Conservation (phyloP, 805 yeast species). For the Metschnikowia continentalis region DNA sequence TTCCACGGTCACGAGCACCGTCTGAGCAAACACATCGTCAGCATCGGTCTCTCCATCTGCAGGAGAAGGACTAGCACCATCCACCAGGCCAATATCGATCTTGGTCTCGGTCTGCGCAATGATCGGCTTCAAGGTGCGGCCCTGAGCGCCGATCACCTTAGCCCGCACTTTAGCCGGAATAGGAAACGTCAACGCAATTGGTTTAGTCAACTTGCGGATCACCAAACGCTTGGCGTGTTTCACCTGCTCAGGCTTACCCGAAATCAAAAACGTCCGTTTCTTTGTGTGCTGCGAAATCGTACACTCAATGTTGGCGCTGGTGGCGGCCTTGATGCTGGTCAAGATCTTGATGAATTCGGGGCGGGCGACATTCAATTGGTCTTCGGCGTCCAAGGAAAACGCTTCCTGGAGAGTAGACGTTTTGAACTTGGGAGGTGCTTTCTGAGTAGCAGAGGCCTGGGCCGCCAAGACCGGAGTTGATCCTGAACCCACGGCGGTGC, state of each 20-base stretch:
- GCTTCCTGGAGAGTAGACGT: slow-evolving; percentile 71
- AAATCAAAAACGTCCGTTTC: slow-evolving; percentile 76
- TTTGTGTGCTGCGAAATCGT: slow-evolving; percentile 72
- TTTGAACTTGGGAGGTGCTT: slow-evolving; percentile 26
- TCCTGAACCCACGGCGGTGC: slow-evolving; percentile 14
- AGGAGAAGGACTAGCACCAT: slow-evolving; percentile 14
- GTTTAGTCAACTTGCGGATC: slow-evolving; percentile 71
- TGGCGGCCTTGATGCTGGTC: slow-evolving; percentile 53
- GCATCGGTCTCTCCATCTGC: slow-evolving; percentile 42
- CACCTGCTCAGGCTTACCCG: slow-evolving; percentile 68
- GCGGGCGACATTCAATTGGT: slow-evolving; percentile 59
- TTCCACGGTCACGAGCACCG: slow-evolving; percentile 60
- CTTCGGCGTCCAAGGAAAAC: slow-evolving; percentile 66
- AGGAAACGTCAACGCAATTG: slow-evolving; percentile 53
- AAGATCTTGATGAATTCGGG: slow-evolving; percentile 68
- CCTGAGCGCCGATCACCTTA: slow-evolving; percentile 82
- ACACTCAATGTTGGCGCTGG: slow-evolving; percentile 72
- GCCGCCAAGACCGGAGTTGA: slow-evolving; percentile 13
- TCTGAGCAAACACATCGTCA: slow-evolving; percentile 56
- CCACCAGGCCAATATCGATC: slow-evolving; percentile 57
- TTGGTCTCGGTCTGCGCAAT: slow-evolving; percentile 62
- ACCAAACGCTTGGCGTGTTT: slow-evolving; percentile 70
- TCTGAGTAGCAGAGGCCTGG: slow-evolving; percentile 1
- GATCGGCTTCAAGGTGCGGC: slow-evolving; percentile 76
- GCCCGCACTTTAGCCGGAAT: slow-evolving; percentile 78